Base-by-base conservation (phyloP, 2,329 filamentous ascomycete species). In the Myriosclerotinia curreyana region DNA sequence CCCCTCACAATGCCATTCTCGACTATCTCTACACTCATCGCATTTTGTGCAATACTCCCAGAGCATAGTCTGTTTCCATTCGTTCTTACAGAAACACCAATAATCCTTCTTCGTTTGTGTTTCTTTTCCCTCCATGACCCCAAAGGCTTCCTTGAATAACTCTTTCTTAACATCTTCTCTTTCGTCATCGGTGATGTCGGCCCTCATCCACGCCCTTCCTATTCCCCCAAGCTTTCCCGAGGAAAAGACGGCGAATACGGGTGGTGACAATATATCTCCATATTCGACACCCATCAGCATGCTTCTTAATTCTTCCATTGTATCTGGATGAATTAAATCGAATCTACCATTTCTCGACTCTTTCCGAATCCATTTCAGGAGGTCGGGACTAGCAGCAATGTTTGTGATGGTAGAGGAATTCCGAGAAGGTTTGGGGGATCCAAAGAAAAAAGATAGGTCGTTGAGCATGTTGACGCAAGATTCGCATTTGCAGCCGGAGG, bases 381-480 rank as follows among this genome's bases (percentile, higher is more conserved):
- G 40, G 17, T 63, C 61, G 6, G n/a, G 34, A 22, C 44, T 58
- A 8, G 52, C 61, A 14, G 7, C 4, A 2, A 59, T 20, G 12
- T 14, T 9, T 11, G 22, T 9, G 22, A 11, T 22, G 20, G 9
- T 9, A 22, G 44, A 22, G 15, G 8, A 22, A 22, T 12, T 7
- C 2, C 28, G 15, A 46, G 28, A 20, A 34, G 20, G 12, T 36
- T 48, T 36, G 0, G 20, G n/a, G 5, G 20, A 20, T 20, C 61
- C 52, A 22, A 63, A 63, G 22, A 58, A 58, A 20, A 5, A 9
- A 28, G 20, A 17, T n/a, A 63, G 15, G 8, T 58, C 52, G 3
- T 63, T 63, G 11, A 63, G 52, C 52, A 63, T 63, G 20, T 63
- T 63, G 4, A 50, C 44, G 3, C 61, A 63, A 20, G 52, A 48